Evolutionary conservation across 345 rosid genomes (phyloP).

Genomic region (Cardamine occulta): DNA sequence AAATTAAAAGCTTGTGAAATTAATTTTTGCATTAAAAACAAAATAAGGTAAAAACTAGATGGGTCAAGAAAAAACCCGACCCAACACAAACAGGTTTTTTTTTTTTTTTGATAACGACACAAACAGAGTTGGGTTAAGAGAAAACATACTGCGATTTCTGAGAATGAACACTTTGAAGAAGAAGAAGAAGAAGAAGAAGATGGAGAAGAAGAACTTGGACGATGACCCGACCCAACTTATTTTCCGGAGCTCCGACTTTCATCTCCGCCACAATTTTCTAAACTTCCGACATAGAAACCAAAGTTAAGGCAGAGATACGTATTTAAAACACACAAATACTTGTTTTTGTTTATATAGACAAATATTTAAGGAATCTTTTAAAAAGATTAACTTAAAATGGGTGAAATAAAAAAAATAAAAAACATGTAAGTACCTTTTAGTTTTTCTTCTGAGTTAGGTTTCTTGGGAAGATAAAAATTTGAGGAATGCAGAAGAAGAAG

Average conservation of each 20-base stretch:
- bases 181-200: conserved; percentile 35
- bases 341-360: conserved; percentile 7
- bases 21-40: not conserved
- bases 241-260: conserved; percentile 37
- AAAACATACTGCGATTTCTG: conserved; percentile 39
- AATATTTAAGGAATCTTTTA: not conserved
- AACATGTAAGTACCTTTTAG: conserved; percentile 25
- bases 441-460: conserved; percentile 39
- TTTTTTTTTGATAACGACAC: too few relatives aligned
- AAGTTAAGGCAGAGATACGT: conserved; percentile 7
- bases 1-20: conserved; percentile 11
- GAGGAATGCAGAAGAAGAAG: conserved; percentile 41
- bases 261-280: conserved; percentile 33
- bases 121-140: conserved; percentile 34
- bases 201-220: conserved; percentile 28
- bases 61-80: conserved; percentile 9
- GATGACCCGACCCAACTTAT: conserved; percentile 19
- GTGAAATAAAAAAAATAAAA: not conserved
- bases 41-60: not conserved
- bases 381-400: conserved; percentile 2
- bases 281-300: conserved; percentile 28
- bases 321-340: not conserved
- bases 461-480: conserved; percentile 33
- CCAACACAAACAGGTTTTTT: not conserved
- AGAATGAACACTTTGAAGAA: conserved; percentile 39